Evolutionary conservation across 1,284 basidiomycete species (phyloP).

Genomic region (Pyrrhoderma lamaoense): DNA sequence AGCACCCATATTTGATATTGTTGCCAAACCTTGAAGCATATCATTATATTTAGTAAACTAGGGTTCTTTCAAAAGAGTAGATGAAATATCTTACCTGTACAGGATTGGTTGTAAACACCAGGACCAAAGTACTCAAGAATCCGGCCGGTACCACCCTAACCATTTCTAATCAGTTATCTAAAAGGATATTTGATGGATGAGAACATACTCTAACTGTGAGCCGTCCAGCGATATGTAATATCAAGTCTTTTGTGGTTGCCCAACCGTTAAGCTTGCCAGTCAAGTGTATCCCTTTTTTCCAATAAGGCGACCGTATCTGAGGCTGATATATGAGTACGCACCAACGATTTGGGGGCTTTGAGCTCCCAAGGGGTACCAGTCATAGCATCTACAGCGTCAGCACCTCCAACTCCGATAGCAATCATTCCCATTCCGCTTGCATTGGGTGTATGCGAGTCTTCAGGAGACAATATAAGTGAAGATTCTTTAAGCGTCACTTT

Average conservation of each 20-base stretch:
- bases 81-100: conserved; percentile 58
- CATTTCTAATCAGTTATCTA: neutral
- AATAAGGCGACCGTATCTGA: neutral
- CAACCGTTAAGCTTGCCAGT: conserved; percentile 86
- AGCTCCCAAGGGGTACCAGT: conserved; percentile 98
- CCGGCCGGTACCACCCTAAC: conserved; percentile 87
- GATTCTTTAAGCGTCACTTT: conserved; percentile 25
- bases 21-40: conserved; percentile 63
- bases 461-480: conserved; percentile 25
- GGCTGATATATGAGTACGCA: conserved; percentile 27
- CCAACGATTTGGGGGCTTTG: conserved; percentile 90
- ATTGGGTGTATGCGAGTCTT: conserved; percentile 98
- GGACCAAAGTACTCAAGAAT: conserved; percentile 98
- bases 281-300: conserved; percentile 65
- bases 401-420: conserved; percentile 97
- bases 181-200: neutral
- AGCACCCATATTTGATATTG: conserved; percentile 98
- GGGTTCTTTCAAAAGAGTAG: neutral
- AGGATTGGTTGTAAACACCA: conserved; percentile 87
- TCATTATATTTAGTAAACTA: neutral
- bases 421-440: conserved; percentile 97
- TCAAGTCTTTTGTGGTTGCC: conserved; percentile 96
- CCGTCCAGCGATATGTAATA: conserved; percentile 90
- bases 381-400: conserved; percentile 98
- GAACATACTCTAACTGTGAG: conserved; percentile 81